Percentiles rank a stretch among this genome's conserved stretches.
phyloP scores from a whole-genome alignment of 768 basidiomycete species.

The Pisolithus albus region DNA sequence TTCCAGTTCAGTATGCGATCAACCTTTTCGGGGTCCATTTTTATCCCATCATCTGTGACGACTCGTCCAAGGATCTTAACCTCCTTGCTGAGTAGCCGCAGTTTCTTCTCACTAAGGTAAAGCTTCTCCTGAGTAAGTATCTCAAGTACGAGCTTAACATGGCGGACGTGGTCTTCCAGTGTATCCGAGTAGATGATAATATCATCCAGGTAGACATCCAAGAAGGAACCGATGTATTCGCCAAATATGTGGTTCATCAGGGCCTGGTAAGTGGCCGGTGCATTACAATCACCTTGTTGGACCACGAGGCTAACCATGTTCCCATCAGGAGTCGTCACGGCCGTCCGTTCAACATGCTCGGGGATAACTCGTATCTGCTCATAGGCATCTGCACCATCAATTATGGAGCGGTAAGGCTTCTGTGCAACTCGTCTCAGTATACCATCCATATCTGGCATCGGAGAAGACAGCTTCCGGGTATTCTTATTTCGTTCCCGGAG shows the following conservation, averaged over 20 bases:
- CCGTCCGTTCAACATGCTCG: conserved; percentile 17
- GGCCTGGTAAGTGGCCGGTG: conserved; percentile 37
- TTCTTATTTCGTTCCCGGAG: not conserved
- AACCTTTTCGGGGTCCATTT: too few species aligned
- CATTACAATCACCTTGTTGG: conserved; percentile 28
- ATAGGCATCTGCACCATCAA: conserved; percentile 16
- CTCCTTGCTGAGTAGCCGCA: too few species aligned
- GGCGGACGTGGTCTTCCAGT: too few species aligned
- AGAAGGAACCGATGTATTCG: not conserved
- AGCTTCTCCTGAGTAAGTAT: too few species aligned
- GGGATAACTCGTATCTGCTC: conserved; percentile 10
- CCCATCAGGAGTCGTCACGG: conserved; percentile 32
- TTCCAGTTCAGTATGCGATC: too few species aligned
- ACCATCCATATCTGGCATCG: too few species aligned
- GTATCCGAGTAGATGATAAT: too few species aligned
- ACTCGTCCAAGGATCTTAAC: too few species aligned
- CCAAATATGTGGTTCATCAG: conserved; percentile 7
- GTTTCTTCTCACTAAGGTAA: too few species aligned
- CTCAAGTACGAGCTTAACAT: too few species aligned
- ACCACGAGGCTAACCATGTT: conserved; percentile 27
- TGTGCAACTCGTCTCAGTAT: not conserved
- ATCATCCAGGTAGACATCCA: conserved; percentile 2
- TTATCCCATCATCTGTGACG: too few species aligned
- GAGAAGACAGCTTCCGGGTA: not conserved
- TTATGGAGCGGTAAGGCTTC: not conserved